Percentiles rank a stretch among this genome's conserved stretches.
Conservation (phyloP, 768 basidiomycete species). For the Auriscalpium orientale region DNA sequence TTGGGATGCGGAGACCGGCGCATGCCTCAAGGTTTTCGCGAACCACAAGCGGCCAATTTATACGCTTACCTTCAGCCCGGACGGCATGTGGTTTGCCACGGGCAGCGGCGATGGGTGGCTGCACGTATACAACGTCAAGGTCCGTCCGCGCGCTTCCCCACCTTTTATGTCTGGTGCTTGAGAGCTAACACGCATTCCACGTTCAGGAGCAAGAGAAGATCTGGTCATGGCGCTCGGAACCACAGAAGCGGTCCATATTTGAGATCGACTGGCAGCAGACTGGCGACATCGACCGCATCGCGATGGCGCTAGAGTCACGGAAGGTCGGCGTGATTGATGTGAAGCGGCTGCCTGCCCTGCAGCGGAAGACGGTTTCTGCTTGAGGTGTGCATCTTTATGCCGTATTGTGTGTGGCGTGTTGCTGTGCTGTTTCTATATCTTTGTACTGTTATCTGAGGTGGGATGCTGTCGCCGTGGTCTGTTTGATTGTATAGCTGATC, state of each 20-base stretch:
- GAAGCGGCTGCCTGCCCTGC: conserved; percentile 33
- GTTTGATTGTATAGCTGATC: too few relatives aligned
- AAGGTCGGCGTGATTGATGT: conserved; percentile 65
- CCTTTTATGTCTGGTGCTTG: background rate
- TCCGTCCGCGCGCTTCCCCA: conserved; percentile 23
- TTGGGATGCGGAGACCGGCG: conserved; percentile 77
- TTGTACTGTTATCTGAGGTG: too few relatives aligned
- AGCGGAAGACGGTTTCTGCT: background rate
- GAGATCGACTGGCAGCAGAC: conserved; percentile 16
- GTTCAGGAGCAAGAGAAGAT: conserved; percentile 10
- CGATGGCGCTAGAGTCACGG: conserved; percentile 60
- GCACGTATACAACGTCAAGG: conserved; percentile 62
- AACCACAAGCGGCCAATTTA: conserved; percentile 72
- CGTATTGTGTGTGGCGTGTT: too few relatives aligned
- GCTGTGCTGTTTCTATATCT: too few relatives aligned
- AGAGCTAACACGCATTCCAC: background rate
- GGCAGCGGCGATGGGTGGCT: conserved; percentile 77
- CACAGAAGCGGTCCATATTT: conserved; percentile 13
- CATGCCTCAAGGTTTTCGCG: conserved; percentile 61
- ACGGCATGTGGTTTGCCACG: conserved; percentile 63
- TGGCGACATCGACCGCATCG: conserved; percentile 48
- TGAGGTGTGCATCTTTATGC: too few relatives aligned
- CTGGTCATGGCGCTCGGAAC: conserved; percentile 14
- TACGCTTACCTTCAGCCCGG: conserved; percentile 67
- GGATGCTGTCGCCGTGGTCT: too few relatives aligned